Evolutionary conservation across 768 basidiomycete species (phyloP).

Genomic region (Leccinum variicolor): DNA sequence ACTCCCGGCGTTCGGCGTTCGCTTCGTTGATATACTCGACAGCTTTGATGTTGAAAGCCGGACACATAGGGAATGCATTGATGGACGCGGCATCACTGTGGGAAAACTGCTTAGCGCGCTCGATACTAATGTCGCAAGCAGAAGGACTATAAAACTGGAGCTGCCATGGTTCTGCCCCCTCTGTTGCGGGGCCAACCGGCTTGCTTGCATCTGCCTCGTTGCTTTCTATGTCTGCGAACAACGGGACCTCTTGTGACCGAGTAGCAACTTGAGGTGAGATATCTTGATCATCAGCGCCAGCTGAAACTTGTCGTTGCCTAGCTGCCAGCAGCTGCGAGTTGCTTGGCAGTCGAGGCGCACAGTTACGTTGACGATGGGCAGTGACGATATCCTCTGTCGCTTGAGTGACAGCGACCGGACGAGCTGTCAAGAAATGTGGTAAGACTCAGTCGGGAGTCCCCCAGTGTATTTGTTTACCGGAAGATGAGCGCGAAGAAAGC

Average conservation of each 20-base stretch:
- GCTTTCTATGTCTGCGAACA: not conserved
- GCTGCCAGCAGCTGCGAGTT: not conserved
- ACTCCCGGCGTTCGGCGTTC: not conserved
- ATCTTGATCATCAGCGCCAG: not conserved
- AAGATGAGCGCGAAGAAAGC: not conserved
- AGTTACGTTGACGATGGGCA: not conserved
- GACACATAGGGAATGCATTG: not conserved
- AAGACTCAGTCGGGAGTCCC: not conserved
- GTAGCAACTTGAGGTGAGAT: not conserved
- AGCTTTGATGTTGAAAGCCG: not conserved
- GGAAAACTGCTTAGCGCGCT: constrained; percentile 1
- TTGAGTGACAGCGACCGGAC: not conserved
- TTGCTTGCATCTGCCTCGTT: not conserved
- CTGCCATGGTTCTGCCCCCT: not conserved
- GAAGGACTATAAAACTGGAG: constrained; percentile 2
- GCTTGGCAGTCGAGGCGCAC: not conserved
- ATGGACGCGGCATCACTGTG: not conserved
- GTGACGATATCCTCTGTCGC: not conserved
- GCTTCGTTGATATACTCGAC: constrained; percentile 1
- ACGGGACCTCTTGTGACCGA: not conserved
- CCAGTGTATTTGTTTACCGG: not conserved
- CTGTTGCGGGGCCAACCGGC: not conserved
- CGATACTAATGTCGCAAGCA: not conserved
- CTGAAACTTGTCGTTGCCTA: not conserved
- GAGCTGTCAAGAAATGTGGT: not conserved